Conservation (phyloP, 352 stramenopile species). For the Blastocystis sp. region DNA sequence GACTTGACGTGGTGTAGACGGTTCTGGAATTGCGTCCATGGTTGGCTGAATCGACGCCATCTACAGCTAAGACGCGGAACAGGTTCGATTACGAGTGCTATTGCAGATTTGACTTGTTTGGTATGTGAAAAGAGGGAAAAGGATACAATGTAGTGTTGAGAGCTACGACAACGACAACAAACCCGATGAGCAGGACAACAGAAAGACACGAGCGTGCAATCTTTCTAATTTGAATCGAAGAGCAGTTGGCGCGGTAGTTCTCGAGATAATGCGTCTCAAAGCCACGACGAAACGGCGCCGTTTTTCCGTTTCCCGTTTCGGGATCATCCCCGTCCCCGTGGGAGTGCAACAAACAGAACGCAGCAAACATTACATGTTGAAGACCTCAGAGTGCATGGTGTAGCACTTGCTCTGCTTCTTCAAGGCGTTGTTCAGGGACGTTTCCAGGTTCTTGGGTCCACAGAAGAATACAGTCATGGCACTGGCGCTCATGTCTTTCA, state of each 20-base stretch:
- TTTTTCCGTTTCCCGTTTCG: background rate
- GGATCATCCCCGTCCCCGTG: too few relatives aligned
- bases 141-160: too few relatives aligned
- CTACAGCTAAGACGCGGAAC: background rate
- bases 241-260: background rate
- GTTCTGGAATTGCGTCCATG: background rate
- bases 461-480: background rate
- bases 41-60: background rate
- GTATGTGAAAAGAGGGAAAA: constrained; percentile 9
- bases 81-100: too few relatives aligned
- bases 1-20: constrained; percentile 8
- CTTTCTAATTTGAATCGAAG: background rate
- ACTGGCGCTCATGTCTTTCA: background rate
- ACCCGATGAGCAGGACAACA: too few relatives aligned
- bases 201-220: background rate
- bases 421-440: constrained; percentile 19
- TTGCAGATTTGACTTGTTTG: constrained; percentile 28
- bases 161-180: background rate
- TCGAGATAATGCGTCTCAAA: background rate
- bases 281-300: background rate
- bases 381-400: constrained; percentile 29
- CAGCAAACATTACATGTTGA: constrained; percentile 37
- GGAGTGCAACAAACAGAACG: background rate
- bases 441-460: constrained; percentile 16
- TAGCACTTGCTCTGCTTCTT: background rate